These are phyloP conservation scores for Cordyceps sp. DNA, from an alignment of 2,329 filamentous ascomycete species.

Conservation along the genomic window DNA sequence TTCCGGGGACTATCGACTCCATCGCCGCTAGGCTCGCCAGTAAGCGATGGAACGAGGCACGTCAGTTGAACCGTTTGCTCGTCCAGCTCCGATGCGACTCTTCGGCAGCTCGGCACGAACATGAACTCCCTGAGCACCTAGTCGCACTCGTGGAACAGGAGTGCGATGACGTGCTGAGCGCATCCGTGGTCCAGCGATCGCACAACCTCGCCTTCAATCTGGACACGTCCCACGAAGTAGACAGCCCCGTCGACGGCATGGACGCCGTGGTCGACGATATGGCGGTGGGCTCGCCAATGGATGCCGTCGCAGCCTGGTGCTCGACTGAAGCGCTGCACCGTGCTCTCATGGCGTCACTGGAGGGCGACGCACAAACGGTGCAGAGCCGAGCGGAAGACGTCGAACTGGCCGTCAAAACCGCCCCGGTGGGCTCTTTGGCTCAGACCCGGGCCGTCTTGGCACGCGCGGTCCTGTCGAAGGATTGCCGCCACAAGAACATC, in stretches of 20 bases:
- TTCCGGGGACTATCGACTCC: conserved; percentile 47
- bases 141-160: conserved; percentile 60
- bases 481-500: conserved; percentile 38
- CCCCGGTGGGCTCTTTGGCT: conserved; percentile 64
- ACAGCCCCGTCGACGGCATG: conserved; percentile 52
- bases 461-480: conserved; percentile 36
- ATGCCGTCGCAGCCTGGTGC: conserved; percentile 84
- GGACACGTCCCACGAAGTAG: conserved; percentile 50
- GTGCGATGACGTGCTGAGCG: conserved; percentile 66
- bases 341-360: conserved; percentile 47
- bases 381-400: conserved; percentile 27
- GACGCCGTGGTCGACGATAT: conserved; percentile 73
- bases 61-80: conserved; percentile 39
- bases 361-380: conserved; percentile 22
- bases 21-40: conserved; percentile 59
- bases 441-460: conserved; percentile 43
- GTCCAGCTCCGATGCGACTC: conserved; percentile 22
- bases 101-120: conserved; percentile 34
- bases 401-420: conserved; percentile 51
- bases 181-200: conserved; percentile 65
- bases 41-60: conserved; percentile 68
- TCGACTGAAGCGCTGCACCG: conserved; percentile 59
- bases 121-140: conserved; percentile 55
- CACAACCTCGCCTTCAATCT: conserved; percentile 84
- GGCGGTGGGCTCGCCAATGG: conserved; percentile 71